Evolutionary conservation across 805 yeast species (phyloP).

Genomic region (Diddensiella transvaalensis): DNA sequence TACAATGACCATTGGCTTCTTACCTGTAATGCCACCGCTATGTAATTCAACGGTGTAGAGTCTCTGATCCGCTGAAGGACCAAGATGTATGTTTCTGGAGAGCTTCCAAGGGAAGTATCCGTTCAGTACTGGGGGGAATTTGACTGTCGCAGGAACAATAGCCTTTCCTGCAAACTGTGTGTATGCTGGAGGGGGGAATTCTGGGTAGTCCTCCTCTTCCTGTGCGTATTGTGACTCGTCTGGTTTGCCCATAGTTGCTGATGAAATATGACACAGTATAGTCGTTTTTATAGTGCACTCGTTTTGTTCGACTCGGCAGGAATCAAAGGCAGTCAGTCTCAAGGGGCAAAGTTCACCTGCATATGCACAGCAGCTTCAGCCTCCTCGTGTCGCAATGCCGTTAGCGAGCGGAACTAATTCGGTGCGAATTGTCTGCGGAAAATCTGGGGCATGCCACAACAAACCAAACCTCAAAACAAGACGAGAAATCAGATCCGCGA

Average conservation of each 20-base stretch:
- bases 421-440: no score
- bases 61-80: neutral
- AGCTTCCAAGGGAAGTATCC: neutral
- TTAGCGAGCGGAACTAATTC: no score
- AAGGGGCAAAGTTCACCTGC: no score
- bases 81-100: neutral
- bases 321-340: no score
- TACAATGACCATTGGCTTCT: neutral
- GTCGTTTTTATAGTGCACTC: no score
- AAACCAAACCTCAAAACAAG: no score
- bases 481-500: no score
- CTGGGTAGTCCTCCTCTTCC: neutral
- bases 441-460: no score
- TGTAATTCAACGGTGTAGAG: neutral
- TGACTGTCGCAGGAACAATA: neutral
- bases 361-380: no score
- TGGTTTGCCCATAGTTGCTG: neutral
- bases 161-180: neutral
- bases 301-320: no score
- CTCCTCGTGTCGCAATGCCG: no score
- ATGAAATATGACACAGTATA: no score
- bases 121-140: neutral
- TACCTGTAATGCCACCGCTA: neutral
- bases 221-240: neutral
- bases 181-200: neutral